Evolutionary conservation across 2,329 filamentous ascomycete genomes (phyloP), one percentile per base, ranked within the genome.

Genomic region (Berkeleyomyces basicola): DNA sequence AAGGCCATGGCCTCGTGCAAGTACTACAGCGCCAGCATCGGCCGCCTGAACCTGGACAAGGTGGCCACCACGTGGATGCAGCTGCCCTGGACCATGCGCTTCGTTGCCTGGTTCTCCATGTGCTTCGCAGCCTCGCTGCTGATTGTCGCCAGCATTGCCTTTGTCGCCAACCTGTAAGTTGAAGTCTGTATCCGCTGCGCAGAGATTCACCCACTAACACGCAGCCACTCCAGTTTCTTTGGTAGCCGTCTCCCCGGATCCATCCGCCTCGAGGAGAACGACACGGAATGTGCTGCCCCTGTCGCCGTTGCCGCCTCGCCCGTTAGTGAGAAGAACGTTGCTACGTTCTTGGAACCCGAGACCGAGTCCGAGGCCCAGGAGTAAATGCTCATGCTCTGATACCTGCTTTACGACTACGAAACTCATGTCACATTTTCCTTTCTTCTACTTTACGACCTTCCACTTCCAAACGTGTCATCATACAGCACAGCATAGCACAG

Each of bases 111-210:
- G 62, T 49, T 64, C 44, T 64, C 62, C 31, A 61, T 36, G 33
- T 64, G 62, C 59, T 61, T 64, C 36, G 59, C 47, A 2, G 37
- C 44, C 39, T 64, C 62, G 10, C 47, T 64, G 51, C 16, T 64
- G 7, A 44, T 61, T 55, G 62, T 64, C 14, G 36, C 39, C 10
- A 11, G 42, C 10, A 42, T 57, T 14, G 62, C 42, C 7, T 55
- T 39, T n/a, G 14, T 64, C 36, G 33, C 59, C 43, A 61, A 51
- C 23, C 42, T 61, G 62, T 64, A 58, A 61, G 62, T 64, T 33
- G 7, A 14, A 4, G 3, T 23, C 16, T 5, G 9, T 3, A 10
- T 10, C 14, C 9, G 44, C 49, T 58, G n/a, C 4, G 7, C 31
- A 14, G 7, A 9, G 7, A 11, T n/a, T 10, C 10, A 31, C n/a